phyloP scores from a whole-genome alignment of 169 alveolate genomes.

The Plasmodium chabaudi region DNA sequence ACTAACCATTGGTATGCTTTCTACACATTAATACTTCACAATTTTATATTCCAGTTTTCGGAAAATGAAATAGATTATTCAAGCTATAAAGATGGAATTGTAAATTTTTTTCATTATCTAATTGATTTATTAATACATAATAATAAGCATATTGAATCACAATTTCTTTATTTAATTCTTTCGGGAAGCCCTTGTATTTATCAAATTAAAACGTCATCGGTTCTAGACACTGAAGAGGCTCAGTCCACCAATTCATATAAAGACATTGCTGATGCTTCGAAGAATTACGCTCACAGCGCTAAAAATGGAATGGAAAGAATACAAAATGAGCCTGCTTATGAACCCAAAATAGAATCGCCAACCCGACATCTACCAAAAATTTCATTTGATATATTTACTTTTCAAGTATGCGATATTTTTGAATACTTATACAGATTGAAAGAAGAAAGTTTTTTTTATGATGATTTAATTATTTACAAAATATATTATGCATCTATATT shows the following conservation, averaged over 20 bases:
- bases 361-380: not conserved
- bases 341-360: too few species aligned
- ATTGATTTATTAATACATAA: conserved; percentile 13
- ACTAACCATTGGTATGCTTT: conserved; percentile 40
- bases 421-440: conserved; percentile 41
- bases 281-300: too few species aligned
- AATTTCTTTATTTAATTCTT: conserved; percentile 18
- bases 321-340: too few species aligned
- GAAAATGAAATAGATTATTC: conserved; percentile 46
- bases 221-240: too few species aligned
- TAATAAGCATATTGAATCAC: conserved; percentile 22
- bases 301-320: too few species aligned
- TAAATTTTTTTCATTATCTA: conserved; percentile 31
- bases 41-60: conserved; percentile 29
- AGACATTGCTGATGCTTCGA: too few species aligned
- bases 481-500: conserved; percentile 26
- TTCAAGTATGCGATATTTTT: conserved; percentile 46
- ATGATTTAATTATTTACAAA: conserved; percentile 21
- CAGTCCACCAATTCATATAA: too few species aligned
- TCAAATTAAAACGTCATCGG: too few species aligned
- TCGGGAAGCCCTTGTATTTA: not conserved
- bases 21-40: conserved; percentile 28
- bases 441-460: conserved; percentile 61
- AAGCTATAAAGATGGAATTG: conserved; percentile 31
- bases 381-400: conserved; percentile 30